These are phyloP conservation scores for Microbotryum saponariae DNA, from an alignment of 1,284 basidiomycete genomes.

Conservation along the genomic window DNA sequence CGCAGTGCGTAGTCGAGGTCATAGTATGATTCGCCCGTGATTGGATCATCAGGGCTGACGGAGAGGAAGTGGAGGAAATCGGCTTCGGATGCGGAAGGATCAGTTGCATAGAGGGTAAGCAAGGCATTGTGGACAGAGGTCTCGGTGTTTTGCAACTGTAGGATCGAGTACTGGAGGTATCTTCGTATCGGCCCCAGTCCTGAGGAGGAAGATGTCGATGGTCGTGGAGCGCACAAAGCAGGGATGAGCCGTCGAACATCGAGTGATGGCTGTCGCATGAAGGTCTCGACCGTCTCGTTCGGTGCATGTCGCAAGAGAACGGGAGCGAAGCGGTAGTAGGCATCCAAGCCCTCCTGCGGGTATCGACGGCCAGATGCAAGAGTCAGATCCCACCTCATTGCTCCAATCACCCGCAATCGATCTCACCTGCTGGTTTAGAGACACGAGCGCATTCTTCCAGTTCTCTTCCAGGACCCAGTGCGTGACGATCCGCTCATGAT, in stretches of 20 bases:
- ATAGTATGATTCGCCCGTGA: conserved; percentile 82
- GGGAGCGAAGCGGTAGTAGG: conserved; percentile 88
- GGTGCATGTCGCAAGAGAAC: conserved; percentile 79
- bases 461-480: conserved; percentile 87
- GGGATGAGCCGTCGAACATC: conserved; percentile 82
- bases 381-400: background rate
- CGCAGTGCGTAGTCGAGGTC: conserved; percentile 95
- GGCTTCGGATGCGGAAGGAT: conserved; percentile 57
- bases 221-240: conserved; percentile 50
- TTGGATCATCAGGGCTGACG: conserved; percentile 70
- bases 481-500: conserved; percentile 77
- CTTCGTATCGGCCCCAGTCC: conserved; percentile 46
- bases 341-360: conserved; percentile 53
- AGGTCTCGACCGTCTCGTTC: conserved; percentile 82
- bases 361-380: conserved; percentile 46
- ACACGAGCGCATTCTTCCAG: conserved; percentile 83
- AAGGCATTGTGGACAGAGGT: conserved; percentile 90
- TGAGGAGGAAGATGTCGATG: conserved; percentile 56
- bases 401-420: background rate
- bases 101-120: conserved; percentile 70
- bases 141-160: conserved; percentile 68
- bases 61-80: conserved; percentile 77
- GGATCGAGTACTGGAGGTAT: conserved; percentile 77
- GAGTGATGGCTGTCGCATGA: conserved; percentile 71
- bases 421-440: conserved; percentile 72